Percentiles rank a stretch among this genome's conserved stretches.
These are phyloP conservation scores for Psilocybe cubensis DNA, from an alignment of 768 basidiomycete species.

Conservation along the genomic window DNA sequence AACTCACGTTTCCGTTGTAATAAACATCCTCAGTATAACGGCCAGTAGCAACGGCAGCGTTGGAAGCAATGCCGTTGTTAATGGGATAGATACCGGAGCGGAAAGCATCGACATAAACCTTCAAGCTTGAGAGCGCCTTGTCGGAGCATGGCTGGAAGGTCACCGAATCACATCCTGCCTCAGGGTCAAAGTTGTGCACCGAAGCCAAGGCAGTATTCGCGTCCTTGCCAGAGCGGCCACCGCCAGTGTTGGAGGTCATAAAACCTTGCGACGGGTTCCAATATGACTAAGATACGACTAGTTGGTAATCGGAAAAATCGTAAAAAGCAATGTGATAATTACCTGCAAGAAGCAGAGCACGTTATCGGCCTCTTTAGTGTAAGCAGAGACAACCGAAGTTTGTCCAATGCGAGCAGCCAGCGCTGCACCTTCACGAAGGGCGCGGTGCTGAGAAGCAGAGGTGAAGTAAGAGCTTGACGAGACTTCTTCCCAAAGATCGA, in stretches of 20 bases:
- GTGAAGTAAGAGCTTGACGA: slow-evolving; percentile 81
- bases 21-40: slow-evolving; percentile 79
- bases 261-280: slow-evolving; percentile 69
- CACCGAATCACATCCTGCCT: slow-evolving; percentile 69
- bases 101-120: slow-evolving; percentile 76
- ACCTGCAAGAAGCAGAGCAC: slow-evolving; percentile 79
- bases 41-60: slow-evolving; percentile 69
- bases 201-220: slow-evolving; percentile 74
- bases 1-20: slow-evolving; percentile 66
- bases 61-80: slow-evolving; percentile 59
- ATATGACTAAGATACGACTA: slow-evolving; percentile 52
- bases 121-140: slow-evolving; percentile 71
- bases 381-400: slow-evolving; percentile 43
- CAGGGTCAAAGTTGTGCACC: slow-evolving; percentile 75
- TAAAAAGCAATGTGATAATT: not conserved
- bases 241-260: slow-evolving; percentile 78
- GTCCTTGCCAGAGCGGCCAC: slow-evolving; percentile 78
- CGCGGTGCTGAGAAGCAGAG: slow-evolving; percentile 74
- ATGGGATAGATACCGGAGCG: slow-evolving; percentile 66
- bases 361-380: slow-evolving; percentile 61
- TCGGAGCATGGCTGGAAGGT: slow-evolving; percentile 90
- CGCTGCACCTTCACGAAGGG: slow-evolving; percentile 67
- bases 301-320: slow-evolving; percentile 10
- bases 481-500: slow-evolving; percentile 80
- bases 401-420: slow-evolving; percentile 64